phyloP scores from a whole-genome alignment of 805 yeast genomes.

The Teunomyces barrocoloradensis region DNA sequence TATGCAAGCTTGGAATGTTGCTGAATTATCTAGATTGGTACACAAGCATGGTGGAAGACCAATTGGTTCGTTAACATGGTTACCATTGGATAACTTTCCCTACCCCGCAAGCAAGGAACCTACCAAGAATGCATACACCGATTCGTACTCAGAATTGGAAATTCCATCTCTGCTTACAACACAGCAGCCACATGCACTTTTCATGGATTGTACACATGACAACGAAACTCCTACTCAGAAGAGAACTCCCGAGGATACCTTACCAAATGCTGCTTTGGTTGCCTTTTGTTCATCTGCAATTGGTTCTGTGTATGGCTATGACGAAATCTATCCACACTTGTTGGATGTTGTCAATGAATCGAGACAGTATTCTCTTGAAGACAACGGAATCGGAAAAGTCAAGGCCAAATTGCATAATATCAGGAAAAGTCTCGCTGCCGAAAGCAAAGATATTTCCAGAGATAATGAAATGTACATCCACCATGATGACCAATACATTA shows the following conservation, averaged over 20 bases:
- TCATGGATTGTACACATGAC: constrained; percentile 98
- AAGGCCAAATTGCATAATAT: constrained; percentile 59
- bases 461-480: constrained; percentile 89
- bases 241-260: constrained; percentile 89
- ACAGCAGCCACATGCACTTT: constrained; percentile 85
- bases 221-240: constrained; percentile 86
- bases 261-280: constrained; percentile 93
- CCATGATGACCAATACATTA: constrained; percentile 88
- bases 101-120: constrained; percentile 56
- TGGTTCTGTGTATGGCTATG: constrained; percentile 92
- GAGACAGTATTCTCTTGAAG: constrained; percentile 54
- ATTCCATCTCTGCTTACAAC: constrained; percentile 65
- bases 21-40: constrained; percentile 79
- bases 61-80: constrained; percentile 83
- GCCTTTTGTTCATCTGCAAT: constrained; percentile 91
- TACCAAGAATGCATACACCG: constrained; percentile 8
- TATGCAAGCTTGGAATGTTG: constrained; percentile 92
- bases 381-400: constrained; percentile 70
- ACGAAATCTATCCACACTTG: constrained; percentile 82
- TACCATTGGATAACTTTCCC: constrained; percentile 72
- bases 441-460: constrained; percentile 51
- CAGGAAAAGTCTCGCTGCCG: constrained; percentile 55
- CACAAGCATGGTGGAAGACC: constrained; percentile 96
- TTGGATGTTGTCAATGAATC: constrained; percentile 78
- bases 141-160: constrained; percentile 53